Conservation (phyloP, 148 eudicot species). For the Camellia japonica region DNA sequence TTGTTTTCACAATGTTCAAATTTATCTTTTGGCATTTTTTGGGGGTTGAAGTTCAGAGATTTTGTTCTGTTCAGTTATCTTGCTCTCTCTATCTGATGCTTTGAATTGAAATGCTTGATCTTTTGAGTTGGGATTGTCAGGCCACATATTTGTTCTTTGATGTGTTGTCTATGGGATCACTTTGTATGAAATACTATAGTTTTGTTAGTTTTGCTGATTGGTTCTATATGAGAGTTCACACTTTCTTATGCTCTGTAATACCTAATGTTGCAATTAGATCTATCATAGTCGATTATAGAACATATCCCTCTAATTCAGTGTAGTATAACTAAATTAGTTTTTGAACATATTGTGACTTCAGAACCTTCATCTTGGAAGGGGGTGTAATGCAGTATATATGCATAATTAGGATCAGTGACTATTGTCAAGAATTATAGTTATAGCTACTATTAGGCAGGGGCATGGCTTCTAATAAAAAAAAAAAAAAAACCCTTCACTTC, state of each 20-base stretch:
- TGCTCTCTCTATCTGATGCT: no score
- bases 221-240: neutral
- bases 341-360: neutral
- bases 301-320: neutral
- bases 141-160: neutral
- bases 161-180: neutral
- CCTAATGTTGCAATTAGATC: neutral
- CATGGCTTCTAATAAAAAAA: neutral
- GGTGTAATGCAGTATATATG: no score
- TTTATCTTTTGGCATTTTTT: neutral
- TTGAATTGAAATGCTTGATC: neutral
- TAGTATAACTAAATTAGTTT: neutral
- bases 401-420: neutral
- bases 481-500: neutral
- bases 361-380: neutral
- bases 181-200: neutral
- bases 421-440: neutral
- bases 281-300: neutral
- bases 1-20: slow-evolving; percentile 6
- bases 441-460: neutral
- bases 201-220: neutral
- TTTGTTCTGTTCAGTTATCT: neutral
- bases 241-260: neutral
- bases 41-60: neutral
- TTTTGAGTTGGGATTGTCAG: neutral